Conservation (phyloP, 2,329 filamentous ascomycete species). For the Myriangium duriaei region DNA sequence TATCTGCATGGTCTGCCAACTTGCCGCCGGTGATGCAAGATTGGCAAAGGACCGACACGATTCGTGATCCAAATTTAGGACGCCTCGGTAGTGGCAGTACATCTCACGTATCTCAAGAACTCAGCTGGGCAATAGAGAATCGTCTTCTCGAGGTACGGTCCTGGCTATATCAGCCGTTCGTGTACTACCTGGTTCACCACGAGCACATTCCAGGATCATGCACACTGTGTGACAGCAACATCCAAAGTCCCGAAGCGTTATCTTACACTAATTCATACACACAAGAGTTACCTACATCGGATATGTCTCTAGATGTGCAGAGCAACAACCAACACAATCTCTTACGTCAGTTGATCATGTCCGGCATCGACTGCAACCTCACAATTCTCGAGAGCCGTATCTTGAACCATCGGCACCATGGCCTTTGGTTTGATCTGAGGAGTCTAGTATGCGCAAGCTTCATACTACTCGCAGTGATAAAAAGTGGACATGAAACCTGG, state of each 20-base stretch:
- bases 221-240: conserved; percentile 1
- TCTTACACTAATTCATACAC: no score
- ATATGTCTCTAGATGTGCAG: neutral
- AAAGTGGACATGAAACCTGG: conserved; percentile 15
- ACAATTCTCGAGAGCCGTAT: conserved; percentile 17
- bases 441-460: conserved; percentile 15
- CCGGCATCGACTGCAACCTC: conserved; percentile 19
- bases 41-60: conserved; percentile 10
- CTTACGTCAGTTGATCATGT: conserved; percentile 13
- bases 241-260: conserved; percentile 10
- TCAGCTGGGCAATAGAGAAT: conserved; percentile 20
- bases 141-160: conserved; percentile 19
- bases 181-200: conserved; percentile 19
- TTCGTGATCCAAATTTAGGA: conserved; percentile 6
- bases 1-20: conserved; percentile 18
- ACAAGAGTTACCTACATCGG: no score
- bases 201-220: neutral
- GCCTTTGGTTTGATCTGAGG: conserved; percentile 22
- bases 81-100: conserved; percentile 8
- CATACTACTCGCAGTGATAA: conserved; percentile 16
- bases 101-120: conserved; percentile 16
- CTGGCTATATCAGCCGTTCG: conserved; percentile 23
- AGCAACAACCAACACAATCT: no score
- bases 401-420: conserved; percentile 22
- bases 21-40: conserved; percentile 20